phyloP scores from a whole-genome alignment of 352 stramenopile genomes.

The Phytophthora aleatoria region DNA sequence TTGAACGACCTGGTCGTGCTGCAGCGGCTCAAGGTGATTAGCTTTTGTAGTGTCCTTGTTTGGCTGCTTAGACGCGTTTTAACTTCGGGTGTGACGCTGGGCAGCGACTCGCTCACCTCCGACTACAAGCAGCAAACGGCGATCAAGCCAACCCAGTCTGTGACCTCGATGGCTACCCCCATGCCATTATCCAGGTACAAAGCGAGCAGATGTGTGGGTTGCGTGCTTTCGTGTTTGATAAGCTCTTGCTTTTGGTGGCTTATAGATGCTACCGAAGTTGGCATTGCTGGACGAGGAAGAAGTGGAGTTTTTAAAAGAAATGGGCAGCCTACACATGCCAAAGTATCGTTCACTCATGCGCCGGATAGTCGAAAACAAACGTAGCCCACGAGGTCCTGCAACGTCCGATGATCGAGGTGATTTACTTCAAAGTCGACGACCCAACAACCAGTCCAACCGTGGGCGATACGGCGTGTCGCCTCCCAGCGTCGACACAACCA shows the following conservation, averaged over 20 bases:
- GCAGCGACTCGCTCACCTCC: constrained; percentile 59
- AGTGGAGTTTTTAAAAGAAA: constrained; percentile 56
- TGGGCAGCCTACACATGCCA: constrained; percentile 67
- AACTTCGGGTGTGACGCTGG: constrained; percentile 1
- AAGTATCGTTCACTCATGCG: constrained; percentile 62
- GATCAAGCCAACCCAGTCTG: constrained; percentile 70
- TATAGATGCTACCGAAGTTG: constrained; percentile 56
- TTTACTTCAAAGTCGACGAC: neutral
- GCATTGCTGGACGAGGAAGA: constrained; percentile 77
- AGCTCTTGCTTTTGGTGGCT: constrained; percentile 5
- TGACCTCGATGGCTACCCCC: constrained; percentile 61
- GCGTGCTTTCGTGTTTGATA: neutral
- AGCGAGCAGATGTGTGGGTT: neutral
- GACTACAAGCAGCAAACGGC: constrained; percentile 62
- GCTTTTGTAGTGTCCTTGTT: neutral
- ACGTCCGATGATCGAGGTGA: neutral
- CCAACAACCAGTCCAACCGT: neutral
- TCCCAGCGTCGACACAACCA: neutral
- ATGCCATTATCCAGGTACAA: constrained; percentile 45
- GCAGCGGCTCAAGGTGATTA: constrained; percentile 57
- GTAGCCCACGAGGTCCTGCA: neutral
- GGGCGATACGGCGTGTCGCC: neutral
- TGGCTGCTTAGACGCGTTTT: neutral
- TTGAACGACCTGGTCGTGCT: constrained; percentile 47
- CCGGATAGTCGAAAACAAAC: constrained; percentile 33